These are phyloP conservation scores for Amphichorda felina DNA, from an alignment of 2,329 filamentous ascomycete genomes.

Conservation along the genomic window DNA sequence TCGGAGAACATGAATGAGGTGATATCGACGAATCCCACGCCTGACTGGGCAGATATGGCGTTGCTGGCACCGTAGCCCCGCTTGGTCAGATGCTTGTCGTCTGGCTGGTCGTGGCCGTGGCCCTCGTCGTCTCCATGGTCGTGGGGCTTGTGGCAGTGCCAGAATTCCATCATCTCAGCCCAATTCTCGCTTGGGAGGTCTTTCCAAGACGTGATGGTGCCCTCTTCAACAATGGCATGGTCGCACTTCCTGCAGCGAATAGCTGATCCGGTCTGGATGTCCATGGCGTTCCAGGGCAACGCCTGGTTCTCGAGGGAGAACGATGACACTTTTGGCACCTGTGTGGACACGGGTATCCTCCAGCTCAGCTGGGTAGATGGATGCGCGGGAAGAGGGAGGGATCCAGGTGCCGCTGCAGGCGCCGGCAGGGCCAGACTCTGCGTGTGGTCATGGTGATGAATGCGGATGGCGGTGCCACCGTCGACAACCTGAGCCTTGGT, in stretches of 20 bases:
- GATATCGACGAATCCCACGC: conserved; percentile 70
- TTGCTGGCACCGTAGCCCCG: conserved; percentile 81
- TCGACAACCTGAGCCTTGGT: conserved; percentile 31
- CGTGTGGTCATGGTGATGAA: conserved; percentile 31
- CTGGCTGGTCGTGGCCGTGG: conserved; percentile 3
- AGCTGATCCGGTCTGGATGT: conserved; percentile 25
- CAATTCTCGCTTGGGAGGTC: conserved; percentile 93
- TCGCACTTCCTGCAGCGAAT: conserved; percentile 31
- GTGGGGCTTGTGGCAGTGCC: conserved; percentile 95
- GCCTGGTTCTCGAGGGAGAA: conserved; percentile 23
- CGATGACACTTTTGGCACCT: conserved; percentile 9
- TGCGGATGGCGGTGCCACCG: conserved; percentile 30
- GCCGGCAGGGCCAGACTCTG: conserved; percentile 29
- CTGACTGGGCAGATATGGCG: conserved; percentile 51
- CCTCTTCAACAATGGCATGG: conserved; percentile 22
- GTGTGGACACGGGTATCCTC: conserved; percentile 33
- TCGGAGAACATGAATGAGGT: conserved; percentile 62
- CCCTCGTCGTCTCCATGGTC: conserved; percentile 33
- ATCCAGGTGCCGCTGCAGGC: conserved; percentile 17
- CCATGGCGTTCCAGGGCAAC: conserved; percentile 44
- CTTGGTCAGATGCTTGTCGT: conserved; percentile 36
- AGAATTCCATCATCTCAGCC: conserved; percentile 99
- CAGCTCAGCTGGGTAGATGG: conserved; percentile 31
- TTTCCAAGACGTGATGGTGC: conserved; percentile 55
- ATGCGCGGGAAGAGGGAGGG: conserved; percentile 23